Base-by-base conservation (phyloP, 164 flowering plant genomes). In the Vitis riparia region DNA sequence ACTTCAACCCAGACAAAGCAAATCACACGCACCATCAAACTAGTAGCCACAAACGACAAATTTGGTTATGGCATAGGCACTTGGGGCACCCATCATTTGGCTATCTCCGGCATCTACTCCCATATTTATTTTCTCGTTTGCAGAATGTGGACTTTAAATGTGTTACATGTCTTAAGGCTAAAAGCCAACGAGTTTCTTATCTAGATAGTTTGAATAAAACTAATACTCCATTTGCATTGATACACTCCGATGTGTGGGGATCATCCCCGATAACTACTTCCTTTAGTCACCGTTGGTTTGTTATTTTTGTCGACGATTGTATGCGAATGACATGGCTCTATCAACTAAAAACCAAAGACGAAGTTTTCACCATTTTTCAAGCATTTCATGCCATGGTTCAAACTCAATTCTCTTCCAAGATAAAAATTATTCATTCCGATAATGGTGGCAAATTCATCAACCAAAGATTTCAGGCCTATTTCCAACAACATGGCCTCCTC, bases 211-310 rank as follows among this genome's bases (percentile, higher is more conserved):
- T 63, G 55, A 63, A 63, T 63, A 63, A 63, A 48, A 63, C 32
- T 63, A 63, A 47, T 47, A 63, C 0, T 63, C 55, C 67, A 19
- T 47, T 63, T 63, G 44, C 49, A 19, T 19, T 63, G 55, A 63
- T 63, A 47, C 52, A 63, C 32, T 63, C 67, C 14, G 23, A 63
- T 63, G 67, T 63, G 67, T 63, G 67, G 67, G 67, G 1, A 63
- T 55, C 44, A 6, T 32, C 44, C 44, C 44, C 44, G 23, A 32
- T 32, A 32, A 32, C 44, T 32, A 32, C 44, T 19, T 19, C 67
- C 48, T 63, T 1, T 30, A 1, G 55, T 63, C 67, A 48, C 67
- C 0, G 7, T 63, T 47, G 67, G 67, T 63, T 63, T 63, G 67
- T 63, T 44, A 63, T 63, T 63, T 19, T 63, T 63, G 53, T 63